Base-by-base conservation (phyloP, 2,329 filamentous ascomycete genomes). In the Microdochium bolleyi region DNA sequence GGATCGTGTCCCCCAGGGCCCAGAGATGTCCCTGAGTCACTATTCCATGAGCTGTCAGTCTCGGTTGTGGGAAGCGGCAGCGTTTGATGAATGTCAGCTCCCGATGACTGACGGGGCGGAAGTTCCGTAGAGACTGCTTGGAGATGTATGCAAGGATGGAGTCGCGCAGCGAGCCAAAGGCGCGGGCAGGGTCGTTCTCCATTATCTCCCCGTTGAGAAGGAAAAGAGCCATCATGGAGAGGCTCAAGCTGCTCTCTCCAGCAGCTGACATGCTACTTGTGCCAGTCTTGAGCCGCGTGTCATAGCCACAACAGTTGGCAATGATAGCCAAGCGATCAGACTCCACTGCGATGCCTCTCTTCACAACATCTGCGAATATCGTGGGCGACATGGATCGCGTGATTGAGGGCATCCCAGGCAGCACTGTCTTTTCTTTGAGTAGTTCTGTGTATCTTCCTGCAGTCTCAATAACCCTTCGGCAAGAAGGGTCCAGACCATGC, bases 201-300 rank as follows among this genome's bases (percentile, higher is more conserved):
- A 65, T 56, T 41, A 65, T 60, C 57, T 65, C 62, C 52, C 62
- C 62, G 49, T 65, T 65, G 14, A 65, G 52, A 5, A 65, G 57
- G 48, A 59, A 65, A 3, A 64, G 52, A 16, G 62, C 56, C 19
- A 65, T 55, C 49, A 64, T 58, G 1, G 58, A 60, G 1, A 65
- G 38, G 46, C 61, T 64, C 48, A 65, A 53, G 53, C 62, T 65
- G 34, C 52, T 52, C 49, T 56, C 48, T 19, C 53, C 21, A 38
- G 27, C 27, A 30, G 27, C 27, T 30, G 27, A 30, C 5, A 30
- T 54, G 34, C 62, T 60, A 13, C 63, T 56, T 3, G 55, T 51
- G 16, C 49, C 41, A 2, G 62, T 62, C 38, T 62, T 54, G 19
- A 65, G 61, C 3, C 62, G 62, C 11, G 58, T 59, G 19, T 49